phyloP scores from a whole-genome alignment of 352 stramenopile species.

The Phytophthora citrophthora region DNA sequence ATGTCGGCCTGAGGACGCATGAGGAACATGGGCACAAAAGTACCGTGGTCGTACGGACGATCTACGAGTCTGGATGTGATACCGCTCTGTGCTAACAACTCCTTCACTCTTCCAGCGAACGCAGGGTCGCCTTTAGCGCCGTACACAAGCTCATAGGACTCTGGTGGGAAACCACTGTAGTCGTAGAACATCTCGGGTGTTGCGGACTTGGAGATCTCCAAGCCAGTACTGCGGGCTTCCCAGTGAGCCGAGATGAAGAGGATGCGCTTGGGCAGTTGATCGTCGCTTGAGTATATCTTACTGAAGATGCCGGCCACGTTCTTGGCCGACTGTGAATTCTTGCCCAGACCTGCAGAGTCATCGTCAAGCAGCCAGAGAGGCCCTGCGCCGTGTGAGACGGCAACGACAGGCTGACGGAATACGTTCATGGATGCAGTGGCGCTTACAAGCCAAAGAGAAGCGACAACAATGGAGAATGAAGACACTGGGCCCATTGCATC shows the following conservation, averaged over 20 bases:
- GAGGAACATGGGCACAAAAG: conserved; percentile 91
- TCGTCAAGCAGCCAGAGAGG: conserved; percentile 53
- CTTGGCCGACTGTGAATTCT: conserved; percentile 33
- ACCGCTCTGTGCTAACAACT: conserved; percentile 47
- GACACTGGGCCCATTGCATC: conserved; percentile 10
- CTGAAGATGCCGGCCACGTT: conserved; percentile 44
- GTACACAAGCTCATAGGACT: conserved; percentile 89
- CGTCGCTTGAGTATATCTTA: conserved; percentile 42
- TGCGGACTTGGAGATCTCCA: conserved; percentile 59
- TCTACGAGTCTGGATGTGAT: conserved; percentile 53
- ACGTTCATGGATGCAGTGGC: conserved; percentile 15
- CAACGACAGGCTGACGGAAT: conserved; percentile 45
- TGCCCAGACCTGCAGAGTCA: conserved; percentile 20
- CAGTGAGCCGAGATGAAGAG: conserved; percentile 91
- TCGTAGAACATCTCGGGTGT: conserved; percentile 83
- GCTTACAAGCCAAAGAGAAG: not conserved
- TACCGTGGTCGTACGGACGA: conserved; percentile 90
- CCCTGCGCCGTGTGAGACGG: conserved; percentile 53
- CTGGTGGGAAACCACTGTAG: conserved; percentile 88
- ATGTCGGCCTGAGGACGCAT: conserved; percentile 90
- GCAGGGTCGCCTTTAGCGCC: conserved; percentile 63
- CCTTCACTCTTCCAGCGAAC: conserved; percentile 70
- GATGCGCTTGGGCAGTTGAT: conserved; percentile 64
- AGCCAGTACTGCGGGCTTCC: conserved; percentile 47
- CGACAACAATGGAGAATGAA: conserved; percentile 15